Base-by-base conservation (phyloP, 164 flowering plant genomes). In the Magnolia officinalis region DNA sequence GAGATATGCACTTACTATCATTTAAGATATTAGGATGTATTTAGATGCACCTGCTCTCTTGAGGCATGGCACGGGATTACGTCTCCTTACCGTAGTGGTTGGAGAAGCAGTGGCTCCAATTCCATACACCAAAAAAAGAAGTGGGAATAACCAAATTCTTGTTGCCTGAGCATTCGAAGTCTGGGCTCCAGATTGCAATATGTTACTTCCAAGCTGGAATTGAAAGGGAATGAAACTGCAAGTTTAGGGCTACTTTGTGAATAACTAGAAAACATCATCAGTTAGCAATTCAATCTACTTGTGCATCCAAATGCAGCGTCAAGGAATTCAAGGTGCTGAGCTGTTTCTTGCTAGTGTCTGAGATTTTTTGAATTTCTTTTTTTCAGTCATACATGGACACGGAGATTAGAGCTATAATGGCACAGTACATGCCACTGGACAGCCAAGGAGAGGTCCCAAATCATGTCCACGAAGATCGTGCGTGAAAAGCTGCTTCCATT, bases 341-440 rank as follows among this genome's bases (percentile, higher is more conserved):
- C 11, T 71, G 63, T 26, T 73, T 61, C 4, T 21, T 52, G 37
- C 14, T 67, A 18, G 45, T 23, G 1, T 70, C 29, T 51, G 31
- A 70, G 19, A 13, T 55, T 68, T 75, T 70, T 52, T 63, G 63
- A 10, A 23, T 70, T 50, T 70, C 20, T 24, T 52, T 73, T 52
- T 79, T 82, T 69, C 87, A 86, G 90, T 80, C 84, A 31, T 88
- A 88, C 82, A 88, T 90, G 96, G 92, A 92, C 80, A 90, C 92
- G 1, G 96, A 92, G 83, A 91, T 91, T 74, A 87, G 96, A 83
- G 90, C 93, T 49, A 91, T 91, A 55, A 90, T 91, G 96, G 90
- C 93, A 26, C 96, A 91, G 77, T 91, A 90, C 84, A 91, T 91
- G 96, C 96, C 96, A 55, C 83, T 91, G 72, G 96, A 91, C 83